Evolutionary conservation across 176 grass and related monocot species (phyloP), one percentile per base, ranked within the genome.

Genomic region (Dactylis glomerata): DNA sequence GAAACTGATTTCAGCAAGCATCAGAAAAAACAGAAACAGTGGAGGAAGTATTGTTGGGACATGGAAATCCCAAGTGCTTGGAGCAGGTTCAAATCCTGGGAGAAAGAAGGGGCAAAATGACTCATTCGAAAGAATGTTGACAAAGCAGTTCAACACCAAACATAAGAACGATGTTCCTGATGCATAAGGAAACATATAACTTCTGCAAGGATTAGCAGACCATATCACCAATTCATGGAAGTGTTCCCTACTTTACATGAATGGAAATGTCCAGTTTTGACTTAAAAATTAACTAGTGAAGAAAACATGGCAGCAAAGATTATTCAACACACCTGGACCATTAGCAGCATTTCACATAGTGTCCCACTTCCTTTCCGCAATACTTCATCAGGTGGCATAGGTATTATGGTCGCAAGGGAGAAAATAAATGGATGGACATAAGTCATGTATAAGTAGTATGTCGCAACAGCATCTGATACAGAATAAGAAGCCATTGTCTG

Each of bases 401-500:
- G 93, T 86, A 98, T 93, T 85, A 98, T 95, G 64, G 96, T 98
- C 88, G 93, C 93, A 87, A 98, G 96, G 76, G 96, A 98, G 90
- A 98, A 98, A 83, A 98, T 98, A 84, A 98, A 98, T 11, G 96
- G 96, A 93, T 95, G 93, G 59, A 98, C 87, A 82, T 98, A 98
- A 78, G 96, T 95, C 96, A 98, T 98, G 85, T 98, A 98, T 64
- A 98, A 84, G 67, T 92, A 98, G 82, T 95, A 93, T 44, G 96
- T 98, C 16, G 96, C 91, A 81, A 98, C 96, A 83, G 93, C 93
- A 93, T 98, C 93, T 86, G 96, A 98, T 78, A 98, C 96, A 75
- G 96, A 95, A 86, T 98, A 98, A 68, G 96, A 98, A 88, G 96
- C 96, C 96, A 98, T 98, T 90, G 80, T 98, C 96, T 98, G 89